These are phyloP conservation scores for Xylariaceae sp. DNA, from an alignment of 2,329 filamentous ascomycete genomes.

Conservation along the genomic window DNA sequence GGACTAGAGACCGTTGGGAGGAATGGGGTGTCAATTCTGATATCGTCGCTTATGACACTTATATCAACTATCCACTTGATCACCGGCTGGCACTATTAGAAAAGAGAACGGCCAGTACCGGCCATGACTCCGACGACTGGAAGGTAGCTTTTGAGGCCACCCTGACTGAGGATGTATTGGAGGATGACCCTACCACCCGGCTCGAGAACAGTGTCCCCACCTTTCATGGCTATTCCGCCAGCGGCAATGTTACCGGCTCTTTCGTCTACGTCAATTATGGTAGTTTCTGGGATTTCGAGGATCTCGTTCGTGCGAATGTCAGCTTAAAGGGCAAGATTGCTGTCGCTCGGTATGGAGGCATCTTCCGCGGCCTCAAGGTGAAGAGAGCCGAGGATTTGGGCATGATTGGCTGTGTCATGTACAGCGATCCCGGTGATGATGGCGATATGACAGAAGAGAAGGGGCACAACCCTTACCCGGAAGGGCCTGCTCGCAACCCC, in stretches of 20 bases:
- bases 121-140: conserved; percentile 50
- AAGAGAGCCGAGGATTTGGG: conserved; percentile 91
- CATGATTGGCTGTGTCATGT: conserved; percentile 85
- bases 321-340: conserved; percentile 85
- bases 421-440: conserved; percentile 89
- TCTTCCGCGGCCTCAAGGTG: conserved; percentile 90
- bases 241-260: conserved; percentile 85
- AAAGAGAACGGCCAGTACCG: conserved; percentile 48
- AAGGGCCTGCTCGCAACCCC: conserved; percentile 86
- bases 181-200: conserved; percentile 81
- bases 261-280: conserved; percentile 94
- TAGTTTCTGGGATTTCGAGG: conserved; percentile 84
- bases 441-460: conserved; percentile 81
- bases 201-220: conserved; percentile 78
- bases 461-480: conserved; percentile 79
- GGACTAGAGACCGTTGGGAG: conserved; percentile 77
- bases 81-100: conserved; percentile 73
- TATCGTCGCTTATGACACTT: conserved; percentile 76
- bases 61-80: conserved; percentile 77
- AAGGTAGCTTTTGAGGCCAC: conserved; percentile 78
- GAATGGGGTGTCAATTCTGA: conserved; percentile 70
- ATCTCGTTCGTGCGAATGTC: conserved; percentile 76
- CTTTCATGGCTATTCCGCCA: conserved; percentile 95
- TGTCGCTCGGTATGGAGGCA: conserved; percentile 81
- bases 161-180: conserved; percentile 82